These are phyloP conservation scores for Colletotrichum spinosum DNA, from an alignment of 2,329 filamentous ascomycete genomes.

Conservation along the genomic window DNA sequence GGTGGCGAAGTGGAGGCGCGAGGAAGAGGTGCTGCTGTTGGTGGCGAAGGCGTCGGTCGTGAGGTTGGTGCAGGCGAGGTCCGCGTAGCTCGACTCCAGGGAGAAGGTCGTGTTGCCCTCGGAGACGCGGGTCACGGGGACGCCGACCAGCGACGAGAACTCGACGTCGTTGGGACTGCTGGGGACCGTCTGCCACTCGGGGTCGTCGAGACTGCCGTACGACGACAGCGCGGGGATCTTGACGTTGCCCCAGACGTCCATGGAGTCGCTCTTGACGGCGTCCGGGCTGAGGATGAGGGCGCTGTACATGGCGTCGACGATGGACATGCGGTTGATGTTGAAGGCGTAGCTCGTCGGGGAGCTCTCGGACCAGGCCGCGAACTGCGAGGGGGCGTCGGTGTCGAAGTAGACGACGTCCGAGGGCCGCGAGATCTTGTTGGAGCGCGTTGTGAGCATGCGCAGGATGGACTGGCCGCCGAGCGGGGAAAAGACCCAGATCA, in stretches of 20 bases:
- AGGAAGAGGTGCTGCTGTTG: background rate
- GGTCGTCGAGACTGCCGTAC: background rate
- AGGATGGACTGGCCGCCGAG: slow-evolving; percentile 46
- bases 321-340: background rate
- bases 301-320: slow-evolving; percentile 28
- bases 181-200: background rate
- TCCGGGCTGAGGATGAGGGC: slow-evolving; percentile 39
- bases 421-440: background rate
- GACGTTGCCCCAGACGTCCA: slow-evolving; percentile 45
- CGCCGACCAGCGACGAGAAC: slow-evolving; percentile 9
- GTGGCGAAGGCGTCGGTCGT: background rate
- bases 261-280: slow-evolving; percentile 36
- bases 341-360: background rate
- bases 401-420: slow-evolving; percentile 5
- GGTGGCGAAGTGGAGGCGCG: background rate
- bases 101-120: slow-evolving; percentile 19
- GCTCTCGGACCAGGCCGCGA: background rate
- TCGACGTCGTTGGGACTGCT: background rate
- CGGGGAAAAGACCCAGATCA: slow-evolving; percentile 46
- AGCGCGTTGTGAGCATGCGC: slow-evolving; percentile 30
- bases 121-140: background rate
- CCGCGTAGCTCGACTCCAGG: slow-evolving; percentile 29
- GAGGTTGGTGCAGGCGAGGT: slow-evolving; percentile 8
- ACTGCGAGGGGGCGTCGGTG: background rate
- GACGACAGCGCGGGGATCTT: slow-evolving; percentile 40